phyloP scores from a whole-genome alignment of 805 yeast genomes.

The Saturnispora galanensis region DNA sequence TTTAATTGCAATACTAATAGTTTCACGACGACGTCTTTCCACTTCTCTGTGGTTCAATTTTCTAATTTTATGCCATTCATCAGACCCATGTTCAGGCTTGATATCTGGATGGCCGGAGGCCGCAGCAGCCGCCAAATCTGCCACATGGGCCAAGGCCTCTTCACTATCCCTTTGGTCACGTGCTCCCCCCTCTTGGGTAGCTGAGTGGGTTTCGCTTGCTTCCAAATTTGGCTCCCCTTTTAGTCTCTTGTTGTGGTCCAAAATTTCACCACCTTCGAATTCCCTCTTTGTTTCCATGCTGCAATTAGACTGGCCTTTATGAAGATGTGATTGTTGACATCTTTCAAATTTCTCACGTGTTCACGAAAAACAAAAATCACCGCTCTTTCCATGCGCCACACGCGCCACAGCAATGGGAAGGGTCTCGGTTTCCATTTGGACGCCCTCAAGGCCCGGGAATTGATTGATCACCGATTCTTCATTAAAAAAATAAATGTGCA shows the following conservation, averaged over 20 bases:
- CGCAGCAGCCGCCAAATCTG: constrained; percentile 10
- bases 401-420: neutral
- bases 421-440: no score
- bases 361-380: neutral
- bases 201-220: neutral
- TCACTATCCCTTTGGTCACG: neutral
- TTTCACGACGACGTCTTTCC: constrained; percentile 84
- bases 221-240: neutral
- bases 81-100: constrained; percentile 38
- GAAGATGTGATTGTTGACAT: neutral
- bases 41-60: constrained; percentile 93
- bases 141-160: constrained; percentile 2
- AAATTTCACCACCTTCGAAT: neutral
- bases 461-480: neutral
- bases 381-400: neutral
- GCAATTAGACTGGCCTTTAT: neutral
- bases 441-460: no score
- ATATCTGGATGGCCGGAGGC: neutral
- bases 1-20: constrained; percentile 78
- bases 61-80: constrained; percentile 76
- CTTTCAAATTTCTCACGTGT: constrained; percentile 2
- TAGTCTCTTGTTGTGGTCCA: neutral
- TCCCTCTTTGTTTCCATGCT: constrained; percentile 1
- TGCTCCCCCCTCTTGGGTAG: neutral
- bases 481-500: constrained; percentile 25